Evolutionary conservation across 2,329 filamentous ascomycete genomes (phyloP).

Genomic region (Fusarium oxysporum): DNA sequence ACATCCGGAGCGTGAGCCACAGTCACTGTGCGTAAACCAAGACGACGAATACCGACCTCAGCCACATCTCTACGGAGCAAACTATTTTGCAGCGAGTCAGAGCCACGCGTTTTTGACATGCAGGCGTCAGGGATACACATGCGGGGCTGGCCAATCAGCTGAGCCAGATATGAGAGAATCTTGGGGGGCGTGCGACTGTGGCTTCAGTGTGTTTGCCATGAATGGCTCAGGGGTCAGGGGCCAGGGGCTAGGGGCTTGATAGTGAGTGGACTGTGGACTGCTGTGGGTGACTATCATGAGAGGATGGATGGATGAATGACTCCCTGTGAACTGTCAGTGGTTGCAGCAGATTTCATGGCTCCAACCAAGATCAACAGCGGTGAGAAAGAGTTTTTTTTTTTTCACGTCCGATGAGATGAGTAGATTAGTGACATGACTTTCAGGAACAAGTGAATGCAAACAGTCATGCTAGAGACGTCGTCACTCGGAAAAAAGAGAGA

Average conservation of each 20-base stretch:
- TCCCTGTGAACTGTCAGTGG: slow-evolving; percentile 28
- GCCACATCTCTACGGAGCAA: slow-evolving; percentile 27
- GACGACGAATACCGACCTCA: background rate
- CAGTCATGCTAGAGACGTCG: slow-evolving; percentile 2
- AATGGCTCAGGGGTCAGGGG: slow-evolving; percentile 30
- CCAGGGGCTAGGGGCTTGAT: slow-evolving; percentile 27
- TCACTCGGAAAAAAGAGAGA: slow-evolving; percentile 5
- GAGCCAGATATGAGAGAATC: background rate
- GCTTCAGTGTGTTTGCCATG: slow-evolving; percentile 20
- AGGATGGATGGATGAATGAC: slow-evolving; percentile 33
- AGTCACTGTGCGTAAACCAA: slow-evolving; percentile 1
- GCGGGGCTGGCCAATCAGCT: slow-evolving; percentile 36
- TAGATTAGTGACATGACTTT: background rate
- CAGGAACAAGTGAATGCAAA: background rate
- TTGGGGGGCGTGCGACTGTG: slow-evolving; percentile 21
- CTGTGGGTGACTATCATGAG: slow-evolving; percentile 10
- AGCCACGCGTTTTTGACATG: slow-evolving; percentile 39
- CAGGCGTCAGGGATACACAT: slow-evolving; percentile 35
- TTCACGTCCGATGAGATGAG: background rate
- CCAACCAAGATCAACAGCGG: slow-evolving; percentile 27
- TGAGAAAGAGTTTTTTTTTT: slow-evolving; percentile 27
- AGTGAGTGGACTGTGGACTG: background rate
- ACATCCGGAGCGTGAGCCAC: slow-evolving; percentile 25
- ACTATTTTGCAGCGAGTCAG: slow-evolving; percentile 31
- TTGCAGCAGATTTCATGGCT: slow-evolving; percentile 24